phyloP scores from a whole-genome alignment of 176 grass and related monocot genomes.

The Elymus sibiricus region DNA sequence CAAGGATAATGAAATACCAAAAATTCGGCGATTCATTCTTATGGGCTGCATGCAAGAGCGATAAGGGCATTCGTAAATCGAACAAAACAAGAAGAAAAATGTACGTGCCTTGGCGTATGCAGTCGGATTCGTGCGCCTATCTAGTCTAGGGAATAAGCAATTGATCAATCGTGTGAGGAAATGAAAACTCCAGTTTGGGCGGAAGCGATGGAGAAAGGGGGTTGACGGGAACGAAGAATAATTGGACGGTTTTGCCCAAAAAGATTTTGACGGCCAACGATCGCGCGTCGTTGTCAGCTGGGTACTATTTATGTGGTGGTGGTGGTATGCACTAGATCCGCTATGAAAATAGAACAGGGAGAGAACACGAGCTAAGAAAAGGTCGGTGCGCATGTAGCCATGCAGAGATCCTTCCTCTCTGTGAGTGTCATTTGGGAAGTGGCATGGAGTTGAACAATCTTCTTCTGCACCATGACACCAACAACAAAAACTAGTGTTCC shows the following conservation, averaged over 20 bases:
- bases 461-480: too few relatives aligned
- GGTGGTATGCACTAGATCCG: not conserved
- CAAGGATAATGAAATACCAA: not conserved
- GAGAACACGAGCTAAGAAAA: not conserved
- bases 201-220: slow-evolving; percentile 15
- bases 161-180: not conserved
- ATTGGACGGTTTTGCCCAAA: not conserved
- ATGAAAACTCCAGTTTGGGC: not conserved
- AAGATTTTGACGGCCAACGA: not conserved
- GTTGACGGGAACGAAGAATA: slow-evolving; percentile 16
- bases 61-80: not conserved
- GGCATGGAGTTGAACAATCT: too few relatives aligned
- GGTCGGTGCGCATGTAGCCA: not conserved
- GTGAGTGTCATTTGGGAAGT: not conserved
- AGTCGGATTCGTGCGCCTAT: not conserved
- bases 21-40: not conserved
- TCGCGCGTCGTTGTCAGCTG: slow-evolving; percentile 7
- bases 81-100: not conserved
- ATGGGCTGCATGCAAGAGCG: not conserved
- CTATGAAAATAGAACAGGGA: slow-evolving; percentile 6
- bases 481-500: too few relatives aligned
- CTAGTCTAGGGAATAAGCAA: not conserved
- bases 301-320: slow-evolving; percentile 24
- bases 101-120: not conserved
- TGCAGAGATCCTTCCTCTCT: too few relatives aligned